These are phyloP conservation scores for Lasiodiplodia sp. DNA, from an alignment of 2,329 filamentous ascomycete species.

Conservation along the genomic window DNA sequence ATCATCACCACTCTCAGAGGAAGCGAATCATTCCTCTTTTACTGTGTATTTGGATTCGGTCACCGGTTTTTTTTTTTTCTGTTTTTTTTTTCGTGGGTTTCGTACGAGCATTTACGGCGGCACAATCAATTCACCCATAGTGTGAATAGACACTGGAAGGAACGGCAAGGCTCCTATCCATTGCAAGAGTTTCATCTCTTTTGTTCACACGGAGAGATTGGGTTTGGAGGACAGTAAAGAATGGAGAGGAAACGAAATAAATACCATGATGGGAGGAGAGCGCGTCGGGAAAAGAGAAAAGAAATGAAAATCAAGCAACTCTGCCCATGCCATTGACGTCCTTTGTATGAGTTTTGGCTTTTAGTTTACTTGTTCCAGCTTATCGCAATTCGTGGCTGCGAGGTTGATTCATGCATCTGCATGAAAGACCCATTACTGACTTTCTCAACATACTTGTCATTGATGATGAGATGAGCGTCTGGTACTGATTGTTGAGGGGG, in stretches of 20 bases:
- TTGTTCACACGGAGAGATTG: conserved; percentile 10
- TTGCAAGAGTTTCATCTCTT: not conserved
- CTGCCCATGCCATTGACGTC: not conserved
- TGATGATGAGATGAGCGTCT: not conserved
- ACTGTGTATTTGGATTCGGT: conserved; percentile 18
- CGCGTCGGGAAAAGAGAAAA: not conserved
- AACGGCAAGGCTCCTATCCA: not conserved
- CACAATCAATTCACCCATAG: conserved; percentile 2
- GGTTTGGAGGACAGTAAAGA: not conserved
- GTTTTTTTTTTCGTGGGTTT: not conserved
- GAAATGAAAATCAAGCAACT: not conserved
- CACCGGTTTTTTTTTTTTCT: conserved; percentile 9
- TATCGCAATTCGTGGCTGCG: not conserved
- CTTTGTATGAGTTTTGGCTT: not conserved
- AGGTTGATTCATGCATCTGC: not conserved
- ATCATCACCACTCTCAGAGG: not conserved
- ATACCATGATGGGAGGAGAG: not conserved
- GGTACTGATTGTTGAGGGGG: not conserved
- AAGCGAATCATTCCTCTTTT: conserved; percentile 11
- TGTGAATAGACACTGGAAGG: conserved; percentile 16
- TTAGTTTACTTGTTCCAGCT: not conserved
- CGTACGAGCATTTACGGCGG: conserved; percentile 8
- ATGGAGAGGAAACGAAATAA: not conserved
- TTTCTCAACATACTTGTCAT: too few relatives aligned
- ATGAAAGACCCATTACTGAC: not conserved